Percentiles rank a stretch among this genome's conserved stretches.
Conservation (phyloP, 2,329 filamentous ascomycete genomes). For the Fusarium sp. region DNA sequence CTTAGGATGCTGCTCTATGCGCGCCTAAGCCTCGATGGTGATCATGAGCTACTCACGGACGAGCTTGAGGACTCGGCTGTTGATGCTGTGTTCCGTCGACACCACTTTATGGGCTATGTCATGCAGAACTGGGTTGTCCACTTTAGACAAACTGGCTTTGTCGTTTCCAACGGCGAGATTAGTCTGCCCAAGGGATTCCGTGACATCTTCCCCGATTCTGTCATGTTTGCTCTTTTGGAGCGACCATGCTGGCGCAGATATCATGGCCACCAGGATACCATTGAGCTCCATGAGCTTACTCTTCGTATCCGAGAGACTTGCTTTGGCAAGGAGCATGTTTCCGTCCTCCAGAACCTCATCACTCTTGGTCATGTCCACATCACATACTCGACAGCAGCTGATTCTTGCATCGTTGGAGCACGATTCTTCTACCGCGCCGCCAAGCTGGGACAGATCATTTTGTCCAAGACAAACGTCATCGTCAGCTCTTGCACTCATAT, state of each 20-base stretch:
- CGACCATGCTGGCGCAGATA: conserved; percentile 47
- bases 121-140: conserved; percentile 53
- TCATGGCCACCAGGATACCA: conserved; percentile 33
- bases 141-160: conserved; percentile 50
- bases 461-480: conserved; percentile 49
- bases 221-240: conserved; percentile 53
- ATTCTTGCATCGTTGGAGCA: conserved; percentile 40
- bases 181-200: conserved; percentile 48
- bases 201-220: conserved; percentile 51
- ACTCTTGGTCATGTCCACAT: conserved; percentile 51
- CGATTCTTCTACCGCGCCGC: conserved; percentile 53
- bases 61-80: conserved; percentile 39
- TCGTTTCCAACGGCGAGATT: conserved; percentile 45
- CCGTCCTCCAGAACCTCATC: conserved; percentile 53
- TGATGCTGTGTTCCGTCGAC: conserved; percentile 41
- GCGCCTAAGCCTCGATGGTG: conserved; percentile 45
- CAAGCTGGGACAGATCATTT: conserved; percentile 45
- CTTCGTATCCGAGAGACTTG: conserved; percentile 51
- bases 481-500: conserved; percentile 51
- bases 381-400: conserved; percentile 29
- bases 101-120: conserved; percentile 51
- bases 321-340: conserved; percentile 51
- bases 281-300: conserved; percentile 49
- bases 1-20: conserved; percentile 52
- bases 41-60: conserved; percentile 35